Base-by-base conservation (phyloP, 306 rosid genomes). In the Quercus suber region DNA sequence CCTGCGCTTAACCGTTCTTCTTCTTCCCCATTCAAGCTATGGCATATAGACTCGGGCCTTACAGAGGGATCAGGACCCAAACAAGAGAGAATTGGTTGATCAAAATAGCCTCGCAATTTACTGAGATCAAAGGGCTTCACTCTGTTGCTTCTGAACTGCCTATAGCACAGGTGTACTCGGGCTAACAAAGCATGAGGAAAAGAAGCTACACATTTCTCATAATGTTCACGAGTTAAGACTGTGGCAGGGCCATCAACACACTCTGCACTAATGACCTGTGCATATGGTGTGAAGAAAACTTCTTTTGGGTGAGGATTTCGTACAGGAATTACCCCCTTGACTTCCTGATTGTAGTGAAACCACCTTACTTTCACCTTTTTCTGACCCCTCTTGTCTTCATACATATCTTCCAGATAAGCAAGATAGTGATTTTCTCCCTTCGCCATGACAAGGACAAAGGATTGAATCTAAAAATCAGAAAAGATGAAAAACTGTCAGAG, bases 381-480 rank as follows among this genome's bases (percentile, higher is more conserved):
- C 74, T 86, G 98, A 61, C 97, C 93, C 86, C 93, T 91, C 83
- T 86, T 93, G 86, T 95, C 99, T 89, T 95, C 99, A 33, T 93
- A 95, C 99, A 95, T 93, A 82, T 95, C 99, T 80, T 95, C 99
- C 75, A 93, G 65, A 86, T 93, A 95, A 80, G 98, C 98, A 88
- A 95, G 75, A 72, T 93, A 93, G 75, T 88, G 98, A 77, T 89
- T 82, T 77, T 86, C 99, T 79, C 94, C 98, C 77, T 92, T 93
- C n/a, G 97, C 99, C 99, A 95, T 95, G 80, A 95, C 97, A 82
- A 89, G 91, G 60, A 95, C 94, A 78, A 95, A 95, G 69, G 99
- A 95, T 58, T 90, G 97, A 67, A 89, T 88, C 99, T 95, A 90
- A 77, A 80, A 11, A 83, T 53, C 80, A 87, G 80, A 53, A 65